phyloP scores from a whole-genome alignment of 2,329 filamentous ascomycete genomes.

The Colletotrichum cereale region DNA sequence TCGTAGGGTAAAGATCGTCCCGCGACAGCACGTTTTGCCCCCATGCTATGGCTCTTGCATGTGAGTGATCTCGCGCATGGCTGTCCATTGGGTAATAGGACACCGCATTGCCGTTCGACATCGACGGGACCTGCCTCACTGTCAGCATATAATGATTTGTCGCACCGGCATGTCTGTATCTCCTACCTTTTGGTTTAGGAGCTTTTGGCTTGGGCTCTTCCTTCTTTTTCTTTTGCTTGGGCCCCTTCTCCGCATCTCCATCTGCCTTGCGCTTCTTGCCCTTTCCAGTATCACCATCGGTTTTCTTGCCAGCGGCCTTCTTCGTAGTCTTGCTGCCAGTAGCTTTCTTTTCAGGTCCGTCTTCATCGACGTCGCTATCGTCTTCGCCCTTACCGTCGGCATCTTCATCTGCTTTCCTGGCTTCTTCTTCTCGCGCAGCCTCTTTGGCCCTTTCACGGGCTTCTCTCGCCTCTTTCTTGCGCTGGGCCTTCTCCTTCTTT shows the following conservation, averaged over 20 bases:
- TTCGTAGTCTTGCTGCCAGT: conserved; percentile 61
- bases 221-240: conserved; percentile 94
- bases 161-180: neutral
- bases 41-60: conserved; percentile 97
- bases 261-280: conserved; percentile 86
- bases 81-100: conserved; percentile 85
- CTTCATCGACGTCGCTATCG: conserved; percentile 59
- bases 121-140: conserved; percentile 78
- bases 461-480: conserved; percentile 81
- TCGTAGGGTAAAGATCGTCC: conserved; percentile 91
- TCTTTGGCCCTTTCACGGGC: conserved; percentile 75
- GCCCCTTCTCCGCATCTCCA: conserved; percentile 81
- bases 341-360: conserved; percentile 58
- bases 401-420: conserved; percentile 63
- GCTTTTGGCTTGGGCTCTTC: conserved; percentile 88
- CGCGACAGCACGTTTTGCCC: conserved; percentile 88
- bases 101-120: conserved; percentile 94
- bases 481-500: conserved; percentile 84
- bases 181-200: conserved; percentile 82
- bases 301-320: conserved; percentile 76
- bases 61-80: conserved; percentile 90
- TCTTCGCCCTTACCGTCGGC: conserved; percentile 64
- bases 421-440: conserved; percentile 69
- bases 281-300: conserved; percentile 70
- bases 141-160: conserved; percentile 1